Base-by-base conservation (phyloP, 768 basidiomycete genomes). In the Suillus paluster region DNA sequence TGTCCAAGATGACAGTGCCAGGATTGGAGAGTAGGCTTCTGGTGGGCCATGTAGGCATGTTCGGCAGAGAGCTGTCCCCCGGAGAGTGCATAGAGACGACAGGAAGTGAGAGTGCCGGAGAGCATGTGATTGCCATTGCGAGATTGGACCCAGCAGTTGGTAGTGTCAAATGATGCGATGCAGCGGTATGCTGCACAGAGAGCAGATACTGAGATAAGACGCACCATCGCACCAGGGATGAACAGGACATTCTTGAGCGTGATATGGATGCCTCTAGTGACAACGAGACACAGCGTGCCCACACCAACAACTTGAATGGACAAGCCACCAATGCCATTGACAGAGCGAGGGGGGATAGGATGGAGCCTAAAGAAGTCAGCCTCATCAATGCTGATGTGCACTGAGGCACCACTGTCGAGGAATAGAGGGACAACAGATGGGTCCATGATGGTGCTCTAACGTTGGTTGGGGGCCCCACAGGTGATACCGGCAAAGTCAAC, bases 1-100 rank as follows among this genome's bases (percentile, higher is more conserved):
- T 75, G 71, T 1, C 73, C 70, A 5, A 77, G 67, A 42, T 60
- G 63, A 44, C 57, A 54, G 57, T 75, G 72, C 75, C 72, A 75
- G 4, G 70, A 71, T n/a, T 70, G 64, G 1, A 74, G 46, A 25
- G 62, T 58, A 7, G 66, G 52, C 0, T 53, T n/a, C 21, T 49
- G 48, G 2, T 58, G 58, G 5, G 63, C 58, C 19, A 65, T 12
- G 53, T 71, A 54, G 2, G 71, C 64, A 14, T 68, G 69, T 1
- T 72, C 67, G 9, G 63, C 54, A 2, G 41, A 19, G 12, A 63
- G n/a, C 2, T 46, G 27, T 9, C 59, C 48, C 14, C 57, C 21
- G 25, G 57, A 41, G n/a, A n/a, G n/a, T n/a, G n/a, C n/a, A n/a
- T n/a, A 55, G 0, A 60, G 39, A 1, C 21, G 25, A 8, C 11